These are phyloP conservation scores for Biscogniauxia sp. DNA, from an alignment of 2,329 filamentous ascomycete genomes.

Conservation along the genomic window DNA sequence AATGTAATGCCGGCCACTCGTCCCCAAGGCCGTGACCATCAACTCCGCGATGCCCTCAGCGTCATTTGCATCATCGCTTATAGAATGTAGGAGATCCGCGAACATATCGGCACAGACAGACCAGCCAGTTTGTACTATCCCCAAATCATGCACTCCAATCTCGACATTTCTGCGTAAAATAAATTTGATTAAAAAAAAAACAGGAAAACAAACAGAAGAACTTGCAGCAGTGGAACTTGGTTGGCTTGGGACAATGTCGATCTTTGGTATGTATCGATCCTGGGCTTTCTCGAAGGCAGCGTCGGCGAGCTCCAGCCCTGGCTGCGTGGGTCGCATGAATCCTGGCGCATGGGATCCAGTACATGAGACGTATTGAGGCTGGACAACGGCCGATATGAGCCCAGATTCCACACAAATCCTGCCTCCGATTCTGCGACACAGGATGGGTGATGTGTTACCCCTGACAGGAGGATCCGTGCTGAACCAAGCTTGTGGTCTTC, in stretches of 20 bases:
- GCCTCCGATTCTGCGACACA: slow-evolving; percentile 10
- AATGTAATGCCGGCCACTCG: slow-evolving; percentile 30
- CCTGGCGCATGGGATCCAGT: not conserved
- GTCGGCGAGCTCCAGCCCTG: not conserved
- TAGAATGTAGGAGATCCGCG: slow-evolving; percentile 24
- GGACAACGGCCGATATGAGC: slow-evolving; percentile 18
- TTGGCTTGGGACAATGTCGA: not conserved
- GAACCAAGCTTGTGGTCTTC: not conserved
- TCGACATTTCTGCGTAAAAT: not conserved
- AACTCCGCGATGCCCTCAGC: slow-evolving; percentile 30
- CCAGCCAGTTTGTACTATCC: not conserved
- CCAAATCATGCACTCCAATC: slow-evolving; percentile 1
- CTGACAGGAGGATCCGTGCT: not conserved
- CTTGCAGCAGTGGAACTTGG: too few relatives aligned
- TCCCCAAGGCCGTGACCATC: slow-evolving; percentile 32
- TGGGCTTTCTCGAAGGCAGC: not conserved
- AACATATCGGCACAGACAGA: slow-evolving; percentile 21
- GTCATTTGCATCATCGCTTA: slow-evolving; percentile 21
- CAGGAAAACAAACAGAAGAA: not conserved
- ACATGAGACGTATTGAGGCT: slow-evolving; percentile 9
- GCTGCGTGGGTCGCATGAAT: slow-evolving; percentile 1
- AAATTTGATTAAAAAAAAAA: not conserved
- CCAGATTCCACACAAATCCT: slow-evolving; percentile 15
- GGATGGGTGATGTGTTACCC: slow-evolving; percentile 1
- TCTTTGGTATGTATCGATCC: not conserved